Conservation (phyloP, 2,329 filamentous ascomycete genomes). For the Mycocentrospora acerina region DNA sequence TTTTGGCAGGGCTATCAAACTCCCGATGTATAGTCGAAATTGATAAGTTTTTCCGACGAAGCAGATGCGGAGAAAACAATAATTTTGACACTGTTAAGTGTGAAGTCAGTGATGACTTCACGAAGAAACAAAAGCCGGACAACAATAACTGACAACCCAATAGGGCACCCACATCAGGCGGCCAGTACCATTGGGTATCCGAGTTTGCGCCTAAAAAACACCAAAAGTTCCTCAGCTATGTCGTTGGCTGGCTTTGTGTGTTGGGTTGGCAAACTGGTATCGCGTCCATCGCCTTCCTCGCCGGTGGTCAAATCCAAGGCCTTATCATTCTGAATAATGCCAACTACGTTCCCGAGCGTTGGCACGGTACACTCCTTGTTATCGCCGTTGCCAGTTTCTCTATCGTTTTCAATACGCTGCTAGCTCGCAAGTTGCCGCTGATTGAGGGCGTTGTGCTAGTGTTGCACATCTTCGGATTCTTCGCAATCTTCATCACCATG, state of each 20-base stretch:
- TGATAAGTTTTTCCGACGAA: no score
- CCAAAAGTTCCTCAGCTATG: conserved; percentile 25
- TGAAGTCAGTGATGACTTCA: no score
- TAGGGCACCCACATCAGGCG: conserved; percentile 30
- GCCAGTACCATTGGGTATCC: conserved; percentile 34
- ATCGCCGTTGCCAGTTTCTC: conserved; percentile 46
- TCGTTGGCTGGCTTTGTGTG: conserved; percentile 44
- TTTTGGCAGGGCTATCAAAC: neutral
- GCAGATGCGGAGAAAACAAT: no score
- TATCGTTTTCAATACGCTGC: conserved; percentile 48
- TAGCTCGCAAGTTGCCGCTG: conserved; percentile 48
- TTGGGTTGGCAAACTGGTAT: conserved; percentile 45
- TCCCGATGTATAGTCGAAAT: neutral
- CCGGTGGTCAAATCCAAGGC: conserved; percentile 34
- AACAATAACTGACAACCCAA: conserved; percentile 1
- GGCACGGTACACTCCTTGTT: conserved; percentile 54
- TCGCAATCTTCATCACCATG: conserved; percentile 47
- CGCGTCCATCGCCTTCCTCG: conserved; percentile 33
- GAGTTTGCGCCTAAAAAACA: conserved; percentile 27
- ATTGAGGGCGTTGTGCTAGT: conserved; percentile 51
- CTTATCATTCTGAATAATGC: conserved; percentile 43
- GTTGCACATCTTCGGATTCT: conserved; percentile 53
- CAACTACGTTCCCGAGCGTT: conserved; percentile 43
- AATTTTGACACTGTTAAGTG: no score
- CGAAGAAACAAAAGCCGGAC: no score